Evolutionary conservation across 331 rosid genomes (phyloP).

Genomic region (Erythrophleum ivorense): DNA sequence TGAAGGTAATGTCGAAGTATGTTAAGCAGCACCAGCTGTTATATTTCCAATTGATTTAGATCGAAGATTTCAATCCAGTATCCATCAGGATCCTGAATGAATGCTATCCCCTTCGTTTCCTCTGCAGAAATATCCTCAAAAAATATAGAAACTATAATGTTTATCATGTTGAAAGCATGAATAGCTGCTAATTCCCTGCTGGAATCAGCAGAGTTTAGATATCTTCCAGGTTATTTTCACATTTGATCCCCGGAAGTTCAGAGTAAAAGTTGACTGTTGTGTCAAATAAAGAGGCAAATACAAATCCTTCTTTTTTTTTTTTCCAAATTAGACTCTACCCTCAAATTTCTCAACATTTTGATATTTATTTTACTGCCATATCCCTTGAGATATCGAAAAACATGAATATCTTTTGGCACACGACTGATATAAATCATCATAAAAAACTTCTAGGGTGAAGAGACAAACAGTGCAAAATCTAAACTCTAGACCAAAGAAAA

Average conservation of each 20-base stretch:
- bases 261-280: neutral
- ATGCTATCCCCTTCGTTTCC: conserved; percentile 88
- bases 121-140: conserved; percentile 54
- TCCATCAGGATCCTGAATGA: conserved; percentile 92
- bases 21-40: conserved; percentile 50
- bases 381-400: neutral
- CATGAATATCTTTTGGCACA: neutral
- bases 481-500: neutral
- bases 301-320: conserved; percentile 19
- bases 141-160: neutral
- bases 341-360: conserved; percentile 3
- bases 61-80: conserved; percentile 96
- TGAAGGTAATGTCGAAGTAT: conserved; percentile 24
- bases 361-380: conserved; percentile 7
- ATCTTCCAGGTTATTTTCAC: neutral
- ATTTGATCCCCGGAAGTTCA: neutral
- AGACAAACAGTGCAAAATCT: neutral
- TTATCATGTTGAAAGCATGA: conserved; percentile 27
- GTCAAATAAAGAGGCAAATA: neutral
- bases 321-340: conserved; percentile 7
- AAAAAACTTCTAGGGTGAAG: neutral
- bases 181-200: neutral
- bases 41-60: conserved; percentile 51
- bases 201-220: too few species aligned
- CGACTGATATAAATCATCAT: conserved; percentile 4